A percentile compares a stretch with the other conserved stretches of the same genome.
phyloP scores from a whole-genome alignment of 2,329 filamentous ascomycete genomes.

The Harringtonia lauricola region DNA sequence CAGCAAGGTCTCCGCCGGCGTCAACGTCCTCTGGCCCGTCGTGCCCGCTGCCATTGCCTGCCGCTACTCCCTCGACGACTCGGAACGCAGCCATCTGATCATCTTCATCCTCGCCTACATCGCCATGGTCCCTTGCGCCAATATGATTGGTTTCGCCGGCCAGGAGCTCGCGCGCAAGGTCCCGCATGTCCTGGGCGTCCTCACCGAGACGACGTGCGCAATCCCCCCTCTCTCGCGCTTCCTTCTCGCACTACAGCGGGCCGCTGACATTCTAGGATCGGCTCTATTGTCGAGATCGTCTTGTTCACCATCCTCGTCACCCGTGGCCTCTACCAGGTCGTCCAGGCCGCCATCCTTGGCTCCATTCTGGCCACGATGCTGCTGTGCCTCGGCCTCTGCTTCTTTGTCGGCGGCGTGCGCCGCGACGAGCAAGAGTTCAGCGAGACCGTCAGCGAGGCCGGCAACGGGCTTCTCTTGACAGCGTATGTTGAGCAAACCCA shows the following conservation, averaged over 20 bases:
- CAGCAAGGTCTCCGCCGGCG: slow-evolving; percentile 48
- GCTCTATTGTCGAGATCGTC: slow-evolving; percentile 70
- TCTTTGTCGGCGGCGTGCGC: slow-evolving; percentile 62
- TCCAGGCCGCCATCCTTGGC: slow-evolving; percentile 73
- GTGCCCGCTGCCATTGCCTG: slow-evolving; percentile 63
- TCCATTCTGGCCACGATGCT: slow-evolving; percentile 75
- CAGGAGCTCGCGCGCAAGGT: slow-evolving; percentile 64
- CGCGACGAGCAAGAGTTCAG: slow-evolving; percentile 62
- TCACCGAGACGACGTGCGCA: slow-evolving; percentile 47
- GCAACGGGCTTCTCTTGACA: slow-evolving; percentile 65
- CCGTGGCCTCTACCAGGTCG: slow-evolving; percentile 49
- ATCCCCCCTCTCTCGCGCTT: too few relatives aligned
- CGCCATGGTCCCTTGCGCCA: slow-evolving; percentile 67
- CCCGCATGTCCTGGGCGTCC: slow-evolving; percentile 58
- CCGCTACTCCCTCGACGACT: slow-evolving; percentile 24
- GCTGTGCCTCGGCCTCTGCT: slow-evolving; percentile 69
- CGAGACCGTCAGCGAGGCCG: slow-evolving; percentile 66
- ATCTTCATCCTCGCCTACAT: slow-evolving; percentile 64
- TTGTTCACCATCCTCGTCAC: slow-evolving; percentile 67
- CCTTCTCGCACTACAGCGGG: not conserved
- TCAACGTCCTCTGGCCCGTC: slow-evolving; percentile 66
- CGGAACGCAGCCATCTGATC: slow-evolving; percentile 37
- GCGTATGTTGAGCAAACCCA: too few relatives aligned
- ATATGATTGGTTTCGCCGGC: slow-evolving; percentile 64
- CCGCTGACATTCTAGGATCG: slow-evolving; percentile 30